A percentile compares a stretch with the other conserved stretches of the same genome.
Conservation (phyloP, 75 land plant genomes). For the Pinus albicaulis region DNA sequence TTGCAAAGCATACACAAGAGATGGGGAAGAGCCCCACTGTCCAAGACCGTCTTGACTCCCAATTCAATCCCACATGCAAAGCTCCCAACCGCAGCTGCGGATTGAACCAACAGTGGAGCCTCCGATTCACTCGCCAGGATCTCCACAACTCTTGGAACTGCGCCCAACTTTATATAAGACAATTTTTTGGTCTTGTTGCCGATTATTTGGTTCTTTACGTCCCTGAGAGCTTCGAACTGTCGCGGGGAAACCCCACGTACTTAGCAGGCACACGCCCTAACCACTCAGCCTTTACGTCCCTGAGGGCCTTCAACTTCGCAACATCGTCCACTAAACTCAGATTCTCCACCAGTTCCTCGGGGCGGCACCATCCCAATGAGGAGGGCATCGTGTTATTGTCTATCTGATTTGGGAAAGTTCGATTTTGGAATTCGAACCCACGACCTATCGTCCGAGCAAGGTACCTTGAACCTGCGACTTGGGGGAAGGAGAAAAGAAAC, state of each 20-base stretch:
- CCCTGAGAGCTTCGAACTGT: no score
- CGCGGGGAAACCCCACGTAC: no score
- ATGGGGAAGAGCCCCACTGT: slow-evolving; percentile 73
- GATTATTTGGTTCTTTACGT: slow-evolving; percentile 93
- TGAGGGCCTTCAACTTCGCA: slow-evolving; percentile 62
- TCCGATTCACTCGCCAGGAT: slow-evolving; percentile 50
- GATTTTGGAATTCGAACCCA: no score
- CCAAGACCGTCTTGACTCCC: slow-evolving; percentile 78
- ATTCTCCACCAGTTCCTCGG: slow-evolving; percentile 57
- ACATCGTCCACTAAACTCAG: slow-evolving; percentile 40
- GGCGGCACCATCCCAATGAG: slow-evolving; percentile 27
- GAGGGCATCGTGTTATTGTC: slow-evolving; percentile 27
- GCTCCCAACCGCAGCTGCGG: slow-evolving; percentile 89
- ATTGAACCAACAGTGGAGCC: slow-evolving; percentile 61
- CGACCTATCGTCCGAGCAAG: no score
- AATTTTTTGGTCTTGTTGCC: slow-evolving; percentile 95
- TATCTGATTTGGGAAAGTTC: no score
- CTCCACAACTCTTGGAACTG: slow-evolving; percentile 73
- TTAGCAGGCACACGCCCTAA: no score
- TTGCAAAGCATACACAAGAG: slow-evolving; percentile 51
- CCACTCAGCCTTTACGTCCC: no score
- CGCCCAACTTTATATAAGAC: slow-evolving; percentile 74
- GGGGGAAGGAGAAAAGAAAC: no score
- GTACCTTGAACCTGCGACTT: no score
- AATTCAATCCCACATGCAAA: slow-evolving; percentile 87